Base-by-base conservation (phyloP, 2,329 filamentous ascomycete species). In the Xylariaceae sp. region DNA sequence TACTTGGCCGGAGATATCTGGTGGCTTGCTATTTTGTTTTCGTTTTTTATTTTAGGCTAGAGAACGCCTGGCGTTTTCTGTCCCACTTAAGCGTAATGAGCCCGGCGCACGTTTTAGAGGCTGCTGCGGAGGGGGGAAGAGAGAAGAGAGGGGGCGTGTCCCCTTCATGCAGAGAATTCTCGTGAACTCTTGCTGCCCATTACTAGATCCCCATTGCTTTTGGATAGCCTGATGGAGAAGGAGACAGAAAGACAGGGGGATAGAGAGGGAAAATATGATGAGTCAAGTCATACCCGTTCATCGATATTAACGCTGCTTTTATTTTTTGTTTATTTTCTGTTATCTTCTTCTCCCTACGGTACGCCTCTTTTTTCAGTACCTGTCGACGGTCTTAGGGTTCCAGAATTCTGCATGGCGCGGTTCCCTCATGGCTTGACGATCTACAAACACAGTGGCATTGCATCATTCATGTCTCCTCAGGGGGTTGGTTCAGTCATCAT, bases 11-110 rank as follows among this genome's bases (percentile, higher is more conserved):
- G 17, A 18, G 17, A 30, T 30, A 30, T 30, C 23, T 30, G 23
- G 23, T 30, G 23, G 23, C 23, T 30, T 30, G 23, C 23, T 30
- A 30, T 30, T 30, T 30, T 23, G 30, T 35, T 34, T 52, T 55
- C 34, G 53, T 61, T 50, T 59, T 49, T 18, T 49, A 52, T 35
- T 53, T 53, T 42, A 55, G 59, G 62, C 52, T 56, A 37, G 55
- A n/a, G 13, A 13, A 17, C 13, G 23, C 17, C 17, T 23, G 59
- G 62, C 51, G 61, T 63, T 55, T 53, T 30, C 55, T 61, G 51
- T 18, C 50, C 23, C 23, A 4, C 23, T 63, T 59, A 55, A 58
- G 57, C 55, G 59, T 57, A 59, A 61, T 55, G 58, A 58, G 37
- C 51, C 30, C 10, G 51, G 18, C 44, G 34, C 34, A 45, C 13